Percentiles rank a stretch among this genome's conserved stretches.
These are phyloP conservation scores for Alternaria viburni DNA, from an alignment of 2,329 filamentous ascomycete species.

Conservation along the genomic window DNA sequence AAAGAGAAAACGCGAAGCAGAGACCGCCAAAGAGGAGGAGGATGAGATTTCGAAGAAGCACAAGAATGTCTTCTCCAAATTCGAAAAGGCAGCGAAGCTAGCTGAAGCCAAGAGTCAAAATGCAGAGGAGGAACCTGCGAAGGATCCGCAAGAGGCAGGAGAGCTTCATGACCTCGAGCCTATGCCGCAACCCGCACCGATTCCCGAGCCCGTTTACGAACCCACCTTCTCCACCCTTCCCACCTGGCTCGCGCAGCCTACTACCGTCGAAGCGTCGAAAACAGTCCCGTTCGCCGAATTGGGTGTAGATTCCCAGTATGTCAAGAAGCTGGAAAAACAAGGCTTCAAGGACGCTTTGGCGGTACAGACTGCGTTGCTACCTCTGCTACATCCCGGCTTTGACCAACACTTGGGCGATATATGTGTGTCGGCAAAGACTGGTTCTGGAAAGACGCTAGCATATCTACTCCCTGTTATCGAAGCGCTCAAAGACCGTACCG, in stretches of 20 bases:
- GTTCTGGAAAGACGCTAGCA: constrained; percentile 92
- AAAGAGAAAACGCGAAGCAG: constrained; percentile 42
- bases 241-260: constrained; percentile 77
- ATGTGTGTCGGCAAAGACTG: constrained; percentile 89
- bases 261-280: constrained; percentile 68
- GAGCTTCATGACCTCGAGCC: constrained; percentile 77
- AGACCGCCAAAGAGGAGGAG: constrained; percentile 24
- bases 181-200: constrained; percentile 76
- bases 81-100: constrained; percentile 49
- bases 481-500: constrained; percentile 68
- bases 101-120: constrained; percentile 28
- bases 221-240: constrained; percentile 81
- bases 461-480: constrained; percentile 88
- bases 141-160: constrained; percentile 44
- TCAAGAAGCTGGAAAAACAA: constrained; percentile 69
- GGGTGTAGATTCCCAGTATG: constrained; percentile 66
- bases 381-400: constrained; percentile 73
- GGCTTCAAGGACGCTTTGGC: constrained; percentile 76
- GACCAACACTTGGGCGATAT: constrained; percentile 74
- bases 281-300: constrained; percentile 68
- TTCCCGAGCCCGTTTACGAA: constrained; percentile 62
- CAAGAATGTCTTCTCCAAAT: constrained; percentile 53
- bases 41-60: constrained; percentile 46
- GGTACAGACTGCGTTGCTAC: constrained; percentile 80
- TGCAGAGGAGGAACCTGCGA: constrained; percentile 21